Evolutionary conservation across 768 basidiomycete genomes (phyloP).

Genomic region (Pleurotus giganteus): DNA sequence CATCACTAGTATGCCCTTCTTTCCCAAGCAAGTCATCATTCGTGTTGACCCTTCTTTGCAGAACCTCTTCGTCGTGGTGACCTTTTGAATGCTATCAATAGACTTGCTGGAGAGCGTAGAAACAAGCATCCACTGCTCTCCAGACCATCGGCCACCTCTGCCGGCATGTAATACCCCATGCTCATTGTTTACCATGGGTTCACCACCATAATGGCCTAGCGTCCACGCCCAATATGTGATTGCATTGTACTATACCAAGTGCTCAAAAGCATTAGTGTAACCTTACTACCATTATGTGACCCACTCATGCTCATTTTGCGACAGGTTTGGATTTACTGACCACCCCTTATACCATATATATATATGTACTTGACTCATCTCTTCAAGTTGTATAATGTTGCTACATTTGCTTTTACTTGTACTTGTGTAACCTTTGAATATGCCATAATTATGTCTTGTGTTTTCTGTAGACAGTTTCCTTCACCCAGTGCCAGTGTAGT

Average conservation of each 20-base stretch:
- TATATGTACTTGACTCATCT: background rate
- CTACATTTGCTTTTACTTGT: too few species aligned
- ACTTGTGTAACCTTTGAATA: too few species aligned
- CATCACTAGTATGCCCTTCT: slow-evolving; percentile 63
- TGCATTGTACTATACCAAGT: slow-evolving; percentile 4
- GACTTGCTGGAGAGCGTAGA: slow-evolving; percentile 67
- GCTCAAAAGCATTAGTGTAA: slow-evolving; percentile 4
- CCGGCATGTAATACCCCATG: slow-evolving; percentile 2
- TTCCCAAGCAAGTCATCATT: background rate
- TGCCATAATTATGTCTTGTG: too few species aligned
- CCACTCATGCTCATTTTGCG: background rate
- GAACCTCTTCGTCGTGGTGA: slow-evolving; percentile 81
- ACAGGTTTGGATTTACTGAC: background rate
- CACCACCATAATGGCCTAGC: background rate
- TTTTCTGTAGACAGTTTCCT: too few species aligned
- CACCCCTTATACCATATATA: background rate
- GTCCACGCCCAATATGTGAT: background rate
- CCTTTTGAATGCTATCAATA: slow-evolving; percentile 78
- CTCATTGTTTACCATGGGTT: background rate
- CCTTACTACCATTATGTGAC: background rate
- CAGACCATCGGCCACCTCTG: slow-evolving; percentile 2
- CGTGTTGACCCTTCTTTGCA: slow-evolving; percentile 23
- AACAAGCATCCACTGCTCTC: slow-evolving; percentile 10
- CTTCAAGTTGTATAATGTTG: background rate
- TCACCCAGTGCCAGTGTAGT: too few species aligned